Base-by-base conservation (phyloP, 768 basidiomycete genomes). In the Gelatoporia subvermispora region DNA sequence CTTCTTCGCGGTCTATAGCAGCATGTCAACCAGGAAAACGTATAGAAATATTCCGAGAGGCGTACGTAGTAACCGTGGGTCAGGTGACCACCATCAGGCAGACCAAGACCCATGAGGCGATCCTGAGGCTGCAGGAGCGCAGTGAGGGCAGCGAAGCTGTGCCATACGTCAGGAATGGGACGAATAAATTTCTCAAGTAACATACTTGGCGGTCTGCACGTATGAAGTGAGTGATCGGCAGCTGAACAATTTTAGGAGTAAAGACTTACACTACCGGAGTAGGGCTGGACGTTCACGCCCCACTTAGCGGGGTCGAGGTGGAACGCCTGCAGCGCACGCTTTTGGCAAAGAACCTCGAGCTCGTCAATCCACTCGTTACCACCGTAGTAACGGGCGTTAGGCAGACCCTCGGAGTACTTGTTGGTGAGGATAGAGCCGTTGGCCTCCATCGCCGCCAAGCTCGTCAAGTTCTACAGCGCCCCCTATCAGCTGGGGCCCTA, bases 281-380 rank as follows among this genome's bases (percentile, higher is more conserved):
- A 99, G 7, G 96, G 96, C 70, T 99, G 96, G 48, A 99, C 96
- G 64, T 98, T 98, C 70, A 99, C 93, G 58, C 95, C 95, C 96
- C 96, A 98, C 68, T 84, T 81, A 41, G 72, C 75, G 37, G 89
- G 81, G 72, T 97, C 93, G 55, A 97, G 88, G 77, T 91, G 83
- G 82, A 97, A 99, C 2, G 95, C 95, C 68, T 88, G 73, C 56
- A 99, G 81, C 25, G 96, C 96, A 62, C 96, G 92, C 71, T 93
- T 85, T 67, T 93, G 92, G 75, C 91, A 93, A 49, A 99, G 83
- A 52, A 79, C 70, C 72, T 98, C 96, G 62, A 99, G 87, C 65
- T 96, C 91, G 64, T 98, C 96, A 58, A 97, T 88, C 74, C 87
- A 87, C 71, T 98, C 96, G 73, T 98, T 99, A 49, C 95, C 95